Evolutionary conservation across 192 early-diverging fungal genomes (phyloP).

Genomic region (Coemansia sp.): DNA sequence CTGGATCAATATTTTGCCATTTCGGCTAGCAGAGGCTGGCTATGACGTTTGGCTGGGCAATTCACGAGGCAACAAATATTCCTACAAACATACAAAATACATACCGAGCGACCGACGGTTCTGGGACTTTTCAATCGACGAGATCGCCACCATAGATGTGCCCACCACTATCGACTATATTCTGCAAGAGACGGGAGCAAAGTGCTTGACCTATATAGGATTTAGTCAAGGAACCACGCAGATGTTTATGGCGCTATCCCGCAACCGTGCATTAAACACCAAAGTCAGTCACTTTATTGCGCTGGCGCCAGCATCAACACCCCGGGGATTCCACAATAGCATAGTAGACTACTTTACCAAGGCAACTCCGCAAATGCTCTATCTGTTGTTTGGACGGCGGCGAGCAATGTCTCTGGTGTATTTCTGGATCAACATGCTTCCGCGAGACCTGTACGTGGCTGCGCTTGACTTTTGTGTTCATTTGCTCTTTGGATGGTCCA

Average conservation of each 20-base stretch:
- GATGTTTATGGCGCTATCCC: conserved; percentile 81
- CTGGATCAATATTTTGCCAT: conserved; percentile 71
- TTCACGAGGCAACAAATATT: conserved; percentile 92
- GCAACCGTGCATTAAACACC: conserved; percentile 74
- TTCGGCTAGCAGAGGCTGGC: conserved; percentile 79
- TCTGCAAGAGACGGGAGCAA: conserved; percentile 72
- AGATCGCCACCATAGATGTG: conserved; percentile 82
- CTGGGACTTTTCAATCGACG: conserved; percentile 95
- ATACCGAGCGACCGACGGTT: conserved; percentile 68
- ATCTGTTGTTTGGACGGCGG: conserved; percentile 84
- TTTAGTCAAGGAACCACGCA: conserved; percentile 94
- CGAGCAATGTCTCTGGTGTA: conserved; percentile 71
- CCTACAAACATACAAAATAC: conserved; percentile 72
- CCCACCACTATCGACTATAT: conserved; percentile 88
- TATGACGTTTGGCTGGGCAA: conserved; percentile 98
- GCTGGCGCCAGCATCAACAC: conserved; percentile 87
- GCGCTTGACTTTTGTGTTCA: conserved; percentile 68
- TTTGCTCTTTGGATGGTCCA: conserved; percentile 84
- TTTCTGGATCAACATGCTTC: conserved; percentile 82
- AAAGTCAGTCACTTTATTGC: conserved; percentile 88
- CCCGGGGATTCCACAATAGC: conserved; percentile 74
- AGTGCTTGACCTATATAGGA: conserved; percentile 88
- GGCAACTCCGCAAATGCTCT: conserved; percentile 81
- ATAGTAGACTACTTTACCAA: conserved; percentile 79
- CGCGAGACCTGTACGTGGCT: conserved; percentile 69